These are phyloP conservation scores for Ogataea paradorogensis DNA, from an alignment of 805 yeast genomes.

Conservation along the genomic window DNA sequence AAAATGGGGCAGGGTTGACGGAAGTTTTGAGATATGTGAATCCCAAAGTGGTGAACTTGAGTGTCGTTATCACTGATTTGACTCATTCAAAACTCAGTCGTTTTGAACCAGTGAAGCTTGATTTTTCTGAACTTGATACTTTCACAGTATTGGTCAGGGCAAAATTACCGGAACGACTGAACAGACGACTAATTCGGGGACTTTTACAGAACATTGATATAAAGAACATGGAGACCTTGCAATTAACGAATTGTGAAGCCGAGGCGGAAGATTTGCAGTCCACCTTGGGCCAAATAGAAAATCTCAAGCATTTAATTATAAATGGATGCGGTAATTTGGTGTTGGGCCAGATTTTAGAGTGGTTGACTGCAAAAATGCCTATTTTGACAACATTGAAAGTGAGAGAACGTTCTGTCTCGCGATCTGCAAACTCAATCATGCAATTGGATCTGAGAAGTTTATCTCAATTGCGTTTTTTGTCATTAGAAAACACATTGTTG, in stretches of 20 bases:
- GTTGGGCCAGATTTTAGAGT: slow-evolving; percentile 5
- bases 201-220: slow-evolving; percentile 1
- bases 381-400: slow-evolving; percentile 5
- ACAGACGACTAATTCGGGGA: slow-evolving; percentile 1
- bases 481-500: slow-evolving; percentile 15
- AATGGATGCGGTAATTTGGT: slow-evolving; percentile 11
- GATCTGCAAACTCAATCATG: slow-evolving; percentile 4
- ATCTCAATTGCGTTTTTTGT: slow-evolving; percentile 6
- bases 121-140: slow-evolving; percentile 1
- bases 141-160: slow-evolving; percentile 6
- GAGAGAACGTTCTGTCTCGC: slow-evolving; percentile 12
- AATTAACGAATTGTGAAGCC: slow-evolving; percentile 11
- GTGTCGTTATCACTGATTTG: slow-evolving; percentile 9
- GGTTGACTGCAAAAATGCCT: slow-evolving; percentile 1
- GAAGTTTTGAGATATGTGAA: slow-evolving; percentile 11
- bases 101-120: neutral
- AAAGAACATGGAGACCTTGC: slow-evolving; percentile 6
- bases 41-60: slow-evolving; percentile 10
- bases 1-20: slow-evolving; percentile 17
- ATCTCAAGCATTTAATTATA: slow-evolving; percentile 2
- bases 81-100: slow-evolving; percentile 1
- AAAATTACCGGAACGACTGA: slow-evolving; percentile 3
- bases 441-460: slow-evolving; percentile 8
- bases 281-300: slow-evolving; percentile 1
- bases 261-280: slow-evolving; percentile 3